Percentiles rank a stretch among this genome's conserved stretches.
phyloP scores from a whole-genome alignment of 2,329 filamentous ascomycete genomes.

The Pyricularia pennisetigena region DNA sequence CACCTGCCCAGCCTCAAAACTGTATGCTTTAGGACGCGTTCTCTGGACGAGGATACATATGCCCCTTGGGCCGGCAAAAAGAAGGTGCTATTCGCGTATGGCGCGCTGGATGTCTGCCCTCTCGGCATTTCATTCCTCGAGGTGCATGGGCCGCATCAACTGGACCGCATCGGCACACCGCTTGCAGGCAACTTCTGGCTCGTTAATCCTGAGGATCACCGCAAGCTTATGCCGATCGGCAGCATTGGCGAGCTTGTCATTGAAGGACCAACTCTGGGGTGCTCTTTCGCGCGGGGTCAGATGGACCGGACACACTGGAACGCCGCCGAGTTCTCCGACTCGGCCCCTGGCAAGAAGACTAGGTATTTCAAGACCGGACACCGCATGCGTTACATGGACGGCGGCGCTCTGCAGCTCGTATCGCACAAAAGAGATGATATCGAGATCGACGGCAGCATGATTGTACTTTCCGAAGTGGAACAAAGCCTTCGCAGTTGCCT shows the following conservation, averaged over 20 bases:
- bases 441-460: slow-evolving; percentile 25
- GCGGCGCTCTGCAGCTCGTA: slow-evolving; percentile 37
- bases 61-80: slow-evolving; percentile 33
- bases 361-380: slow-evolving; percentile 41
- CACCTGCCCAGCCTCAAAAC: slow-evolving; percentile 27
- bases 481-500: slow-evolving; percentile 35
- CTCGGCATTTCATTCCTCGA: slow-evolving; percentile 39
- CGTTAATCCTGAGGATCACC: slow-evolving; percentile 39
- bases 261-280: slow-evolving; percentile 41
- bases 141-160: slow-evolving; percentile 23
- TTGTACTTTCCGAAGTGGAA: slow-evolving; percentile 35
- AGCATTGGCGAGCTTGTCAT: slow-evolving; percentile 49
- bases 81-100: slow-evolving; percentile 39
- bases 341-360: slow-evolving; percentile 17
- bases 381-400: slow-evolving; percentile 35
- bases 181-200: slow-evolving; percentile 41
- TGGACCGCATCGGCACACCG: slow-evolving; percentile 34
- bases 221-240: slow-evolving; percentile 41
- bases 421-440: slow-evolving; percentile 31
- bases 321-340: slow-evolving; percentile 10
- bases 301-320: slow-evolving; percentile 16
- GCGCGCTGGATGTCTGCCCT: slow-evolving; percentile 39
- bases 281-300: slow-evolving; percentile 23
- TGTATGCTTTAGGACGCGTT: slow-evolving; percentile 36
- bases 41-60: slow-evolving; percentile 39